Conservation (phyloP, 441 rosid genomes). For the Populus hybrid region DNA sequence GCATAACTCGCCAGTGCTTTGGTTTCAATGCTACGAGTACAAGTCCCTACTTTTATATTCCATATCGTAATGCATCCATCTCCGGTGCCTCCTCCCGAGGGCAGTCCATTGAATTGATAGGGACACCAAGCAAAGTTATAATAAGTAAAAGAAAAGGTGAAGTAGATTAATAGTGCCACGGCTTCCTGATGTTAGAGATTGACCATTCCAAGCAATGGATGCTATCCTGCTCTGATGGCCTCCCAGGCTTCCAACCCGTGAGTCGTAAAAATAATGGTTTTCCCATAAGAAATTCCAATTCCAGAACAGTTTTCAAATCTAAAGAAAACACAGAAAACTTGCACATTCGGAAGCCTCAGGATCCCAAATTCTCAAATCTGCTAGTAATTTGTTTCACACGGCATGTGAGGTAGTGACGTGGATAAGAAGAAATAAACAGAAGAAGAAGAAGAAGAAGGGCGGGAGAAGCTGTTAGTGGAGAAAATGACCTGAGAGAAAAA, state of each 20-base stretch:
- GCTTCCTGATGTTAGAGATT: slow-evolving; percentile 46
- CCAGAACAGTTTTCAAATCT: background rate
- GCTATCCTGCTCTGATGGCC: slow-evolving; percentile 27
- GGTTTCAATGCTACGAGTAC: slow-evolving; percentile 36
- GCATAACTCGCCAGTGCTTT: slow-evolving; percentile 41
- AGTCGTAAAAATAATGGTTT: background rate
- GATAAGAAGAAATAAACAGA: too few species aligned
- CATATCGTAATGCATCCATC: slow-evolving; percentile 53
- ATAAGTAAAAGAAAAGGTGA: background rate
- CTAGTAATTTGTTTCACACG: too few species aligned
- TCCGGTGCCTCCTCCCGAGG: slow-evolving; percentile 55
- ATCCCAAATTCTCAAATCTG: slow-evolving; percentile 38
- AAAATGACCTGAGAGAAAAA: too few species aligned
- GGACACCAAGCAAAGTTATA: slow-evolving; percentile 56
- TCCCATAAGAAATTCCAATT: background rate
- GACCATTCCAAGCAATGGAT: slow-evolving; percentile 43
- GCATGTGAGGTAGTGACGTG: too few species aligned
- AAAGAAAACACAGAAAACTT: slow-evolving; percentile 6
- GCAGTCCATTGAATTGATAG: slow-evolving; percentile 44
- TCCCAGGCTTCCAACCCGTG: slow-evolving; percentile 33
- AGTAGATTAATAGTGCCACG: slow-evolving; percentile 34
- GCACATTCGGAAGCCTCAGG: slow-evolving; percentile 45
- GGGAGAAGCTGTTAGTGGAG: too few species aligned
- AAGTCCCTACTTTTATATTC: slow-evolving; percentile 39
- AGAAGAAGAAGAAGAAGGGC: too few species aligned